phyloP scores from a whole-genome alignment of 1,284 basidiomycete species.

The Malassezia vespertilionis region DNA sequence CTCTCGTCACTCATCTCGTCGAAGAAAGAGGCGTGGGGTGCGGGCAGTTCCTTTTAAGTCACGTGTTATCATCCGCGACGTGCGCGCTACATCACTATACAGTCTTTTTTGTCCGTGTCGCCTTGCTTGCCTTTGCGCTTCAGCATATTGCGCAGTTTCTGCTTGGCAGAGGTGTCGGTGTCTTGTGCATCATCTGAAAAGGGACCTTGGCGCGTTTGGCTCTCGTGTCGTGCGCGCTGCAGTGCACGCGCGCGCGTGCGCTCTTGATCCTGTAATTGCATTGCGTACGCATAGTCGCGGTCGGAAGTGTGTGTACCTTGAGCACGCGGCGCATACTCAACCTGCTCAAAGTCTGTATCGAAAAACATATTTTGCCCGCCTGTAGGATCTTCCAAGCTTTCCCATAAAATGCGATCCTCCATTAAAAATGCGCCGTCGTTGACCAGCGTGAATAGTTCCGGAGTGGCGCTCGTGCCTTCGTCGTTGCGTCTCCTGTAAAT shows the following conservation, averaged over 20 bases:
- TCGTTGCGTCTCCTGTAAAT: constrained; percentile 53
- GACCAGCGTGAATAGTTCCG: constrained; percentile 62
- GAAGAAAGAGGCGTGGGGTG: too few species aligned
- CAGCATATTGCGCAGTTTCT: constrained; percentile 9
- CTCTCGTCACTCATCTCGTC: constrained; percentile 21
- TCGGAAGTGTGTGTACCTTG: not conserved
- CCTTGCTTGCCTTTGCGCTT: constrained; percentile 1
- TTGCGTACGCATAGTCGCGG: constrained; percentile 11
- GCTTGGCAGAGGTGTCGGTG: not conserved
- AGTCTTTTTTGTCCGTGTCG: constrained; percentile 1
- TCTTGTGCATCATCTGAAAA: not conserved
- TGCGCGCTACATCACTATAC: constrained; percentile 7
- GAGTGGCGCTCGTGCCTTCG: constrained; percentile 15
- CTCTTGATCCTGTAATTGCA: constrained; percentile 15
- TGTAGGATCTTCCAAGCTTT: constrained; percentile 74
- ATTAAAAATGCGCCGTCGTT: constrained; percentile 69
- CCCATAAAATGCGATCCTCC: constrained; percentile 71
- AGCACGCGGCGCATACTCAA: not conserved
- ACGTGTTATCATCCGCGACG: too few species aligned
- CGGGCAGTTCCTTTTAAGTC: too few species aligned
- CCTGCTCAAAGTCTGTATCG: constrained; percentile 8
- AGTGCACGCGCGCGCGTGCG: constrained; percentile 12
- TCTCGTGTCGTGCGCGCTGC: not conserved
- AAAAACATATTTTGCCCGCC: constrained; percentile 50
- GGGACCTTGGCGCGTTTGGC: not conserved